These are phyloP conservation scores for Phytophthora hibernalis DNA, from an alignment of 352 stramenopile genomes.

Conservation along the genomic window DNA sequence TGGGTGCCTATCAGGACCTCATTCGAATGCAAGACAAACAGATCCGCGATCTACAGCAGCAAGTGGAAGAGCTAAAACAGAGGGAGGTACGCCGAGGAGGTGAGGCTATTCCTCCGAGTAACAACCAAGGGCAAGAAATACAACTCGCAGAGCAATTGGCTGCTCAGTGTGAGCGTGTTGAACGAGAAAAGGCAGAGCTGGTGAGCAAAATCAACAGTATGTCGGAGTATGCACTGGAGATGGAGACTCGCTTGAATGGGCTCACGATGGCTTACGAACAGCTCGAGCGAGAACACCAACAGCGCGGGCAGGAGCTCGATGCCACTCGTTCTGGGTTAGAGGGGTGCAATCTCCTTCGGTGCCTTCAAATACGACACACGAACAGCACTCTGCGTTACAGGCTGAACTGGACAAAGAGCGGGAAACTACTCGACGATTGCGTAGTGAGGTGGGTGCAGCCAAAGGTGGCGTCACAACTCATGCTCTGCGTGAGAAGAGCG, in stretches of 20 bases:
- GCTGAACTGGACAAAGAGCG: slow-evolving; percentile 48
- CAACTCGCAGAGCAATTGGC: slow-evolving; percentile 16
- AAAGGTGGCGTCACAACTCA: slow-evolving; percentile 21
- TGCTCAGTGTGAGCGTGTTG: slow-evolving; percentile 30
- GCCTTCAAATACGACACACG: slow-evolving; percentile 3
- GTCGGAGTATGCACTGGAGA: slow-evolving; percentile 35
- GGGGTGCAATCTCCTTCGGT: background rate
- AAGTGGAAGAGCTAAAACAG: slow-evolving; percentile 35
- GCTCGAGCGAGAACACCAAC: slow-evolving; percentile 53
- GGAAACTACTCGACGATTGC: slow-evolving; percentile 31
- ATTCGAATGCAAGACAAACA: slow-evolving; percentile 86
- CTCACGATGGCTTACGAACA: slow-evolving; percentile 60
- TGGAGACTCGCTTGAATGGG: slow-evolving; percentile 55
- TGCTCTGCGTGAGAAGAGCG: slow-evolving; percentile 26
- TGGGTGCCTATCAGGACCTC: slow-evolving; percentile 76
- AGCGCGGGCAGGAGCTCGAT: slow-evolving; percentile 15
- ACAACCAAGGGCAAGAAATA: slow-evolving; percentile 1
- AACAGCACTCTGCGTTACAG: slow-evolving; percentile 34
- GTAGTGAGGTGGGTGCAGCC: slow-evolving; percentile 27
- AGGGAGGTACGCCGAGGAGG: background rate
- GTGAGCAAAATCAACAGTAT: slow-evolving; percentile 39
- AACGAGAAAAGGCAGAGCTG: slow-evolving; percentile 47
- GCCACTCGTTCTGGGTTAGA: background rate
- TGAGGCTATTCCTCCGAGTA: background rate
- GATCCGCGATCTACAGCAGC: slow-evolving; percentile 59